Conservation (phyloP, 2,329 filamentous ascomycete genomes). For the Beauveria pseudobassiana region DNA sequence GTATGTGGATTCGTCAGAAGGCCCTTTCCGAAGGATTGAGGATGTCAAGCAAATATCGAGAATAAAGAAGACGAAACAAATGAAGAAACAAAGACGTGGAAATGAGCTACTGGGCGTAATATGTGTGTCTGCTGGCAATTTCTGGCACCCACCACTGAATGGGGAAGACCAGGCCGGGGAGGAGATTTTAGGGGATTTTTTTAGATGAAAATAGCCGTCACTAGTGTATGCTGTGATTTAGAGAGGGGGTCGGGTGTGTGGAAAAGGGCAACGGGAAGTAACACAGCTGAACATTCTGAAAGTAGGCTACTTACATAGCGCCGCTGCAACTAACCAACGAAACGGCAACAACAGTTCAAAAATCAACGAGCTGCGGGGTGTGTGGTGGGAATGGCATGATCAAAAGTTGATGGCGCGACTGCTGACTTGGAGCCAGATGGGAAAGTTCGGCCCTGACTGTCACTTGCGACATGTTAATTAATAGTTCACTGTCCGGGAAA, state of each 20-base stretch:
- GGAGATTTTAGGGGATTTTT: neutral
- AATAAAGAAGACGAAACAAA: neutral
- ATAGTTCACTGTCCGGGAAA: too few relatives aligned
- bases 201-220: neutral
- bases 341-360: neutral
- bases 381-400: neutral
- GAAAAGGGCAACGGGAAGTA: neutral
- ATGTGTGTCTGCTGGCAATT: neutral
- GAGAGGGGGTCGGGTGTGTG: neutral
- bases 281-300: neutral
- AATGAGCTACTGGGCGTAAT: slow-evolving; percentile 1
- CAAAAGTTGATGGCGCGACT: neutral
- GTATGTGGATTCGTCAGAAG: neutral
- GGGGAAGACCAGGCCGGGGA: slow-evolving; percentile 3
- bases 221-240: neutral
- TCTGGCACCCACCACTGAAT: neutral
- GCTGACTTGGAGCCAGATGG: neutral
- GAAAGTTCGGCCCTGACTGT: neutral
- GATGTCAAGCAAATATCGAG: neutral
- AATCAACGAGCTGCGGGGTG: neutral
- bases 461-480: neutral
- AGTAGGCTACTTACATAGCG: neutral
- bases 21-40: neutral
- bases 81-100: neutral
- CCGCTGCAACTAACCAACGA: neutral